Base-by-base conservation (phyloP, 2,329 filamentous ascomycete species). In the Cylindrodendrum hubeiense region DNA sequence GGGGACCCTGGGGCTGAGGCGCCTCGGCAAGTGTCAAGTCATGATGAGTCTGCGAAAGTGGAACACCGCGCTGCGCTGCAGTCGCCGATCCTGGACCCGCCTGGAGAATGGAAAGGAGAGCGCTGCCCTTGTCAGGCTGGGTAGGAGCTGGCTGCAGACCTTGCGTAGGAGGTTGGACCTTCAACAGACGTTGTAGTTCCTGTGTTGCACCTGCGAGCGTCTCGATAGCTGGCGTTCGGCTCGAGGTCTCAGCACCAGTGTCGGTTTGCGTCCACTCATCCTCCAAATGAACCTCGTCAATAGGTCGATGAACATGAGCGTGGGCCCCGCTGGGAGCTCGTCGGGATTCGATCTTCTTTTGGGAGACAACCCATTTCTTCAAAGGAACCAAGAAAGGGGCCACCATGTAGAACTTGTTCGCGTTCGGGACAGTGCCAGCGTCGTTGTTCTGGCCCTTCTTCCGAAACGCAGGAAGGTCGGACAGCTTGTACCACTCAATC, bases 331-430 rank as follows among this genome's bases (percentile, higher is more conserved):
- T 82, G 28, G 81, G 72, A 19, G 79, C 77, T 67, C 81, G 82
- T 71, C 83, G 82, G 9, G 84, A 83, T 71, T 93, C 92, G n/a
- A 87, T 85, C 80, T 91, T 94, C 82, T 89, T 91, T 80, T 97
- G 93, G 68, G 91, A 88, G n/a, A 89, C 84, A 50, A 98, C 94
- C 95, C 95, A 98, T 78, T 93, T 94, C 79, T 94, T 95, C 52
- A 99, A 81, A 6, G 90, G 92, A 1, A 90, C 90, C 59, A 98
- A 84, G 76, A 99, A 99, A 0, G 95, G 95, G 0, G 94, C 94
- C 19, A 99, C 96, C 93, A 98, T 98, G 81, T 98, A 99, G 78
- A 98, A 98, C 76, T 95, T 98, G 78, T 93, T 94, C 43, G 90
- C 90, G 71, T 91, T 93, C 3, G 85, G 80, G 15, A 82, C 82